Evolutionary conservation across 2,329 filamentous ascomycete genomes (phyloP), one percentile per base, ranked within the genome.

Genomic region (Neonectria coccinea): DNA sequence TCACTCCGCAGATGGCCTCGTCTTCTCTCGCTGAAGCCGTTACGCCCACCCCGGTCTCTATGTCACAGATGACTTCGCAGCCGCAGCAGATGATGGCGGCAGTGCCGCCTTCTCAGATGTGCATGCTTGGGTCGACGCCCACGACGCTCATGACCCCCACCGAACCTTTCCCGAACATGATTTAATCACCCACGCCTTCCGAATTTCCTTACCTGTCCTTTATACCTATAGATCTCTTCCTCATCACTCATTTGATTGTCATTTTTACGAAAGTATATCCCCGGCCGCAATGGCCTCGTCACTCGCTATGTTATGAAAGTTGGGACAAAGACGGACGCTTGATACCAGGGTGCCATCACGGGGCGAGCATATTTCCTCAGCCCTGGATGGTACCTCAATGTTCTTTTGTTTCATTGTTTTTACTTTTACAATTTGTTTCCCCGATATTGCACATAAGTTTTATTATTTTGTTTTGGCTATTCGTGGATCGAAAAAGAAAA

Each of bases 91-190:
- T 77, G 22, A 47, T 69, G 52, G 62, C 67, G n/a, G 56, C 59
- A 59, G 60, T 68, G 48, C 59, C 73, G 39, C 61, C 65, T 56
- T 57, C 64, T 36, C 71, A 69, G 31, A 62, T 67, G 39, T 64
- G 68, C 14, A 65, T 73, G 8, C 62, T 74, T 50, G 64, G 67
- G 47, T 62, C 67, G 63, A 68, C 74, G 29, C 69, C 74, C 44
- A 62, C 66, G 58, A 68, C 73, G 41, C 65, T 75, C 60, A 58
- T 75, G 53, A 61, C 67, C 22, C 64, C 67, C 27, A 69, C 65
- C 52, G 74, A 72, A 54, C 69, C 74, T 9, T 75, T 73, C 56
- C 67, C 73, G 57, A 74, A 74, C 66, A 74, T 74, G 72, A 74
- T 74, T 63, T 74, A 74, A 74, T 67, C 47, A 63, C 62, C 48